Base-by-base conservation (phyloP, 1,139 yeast species). In the Suhomyces guaymorum region DNA sequence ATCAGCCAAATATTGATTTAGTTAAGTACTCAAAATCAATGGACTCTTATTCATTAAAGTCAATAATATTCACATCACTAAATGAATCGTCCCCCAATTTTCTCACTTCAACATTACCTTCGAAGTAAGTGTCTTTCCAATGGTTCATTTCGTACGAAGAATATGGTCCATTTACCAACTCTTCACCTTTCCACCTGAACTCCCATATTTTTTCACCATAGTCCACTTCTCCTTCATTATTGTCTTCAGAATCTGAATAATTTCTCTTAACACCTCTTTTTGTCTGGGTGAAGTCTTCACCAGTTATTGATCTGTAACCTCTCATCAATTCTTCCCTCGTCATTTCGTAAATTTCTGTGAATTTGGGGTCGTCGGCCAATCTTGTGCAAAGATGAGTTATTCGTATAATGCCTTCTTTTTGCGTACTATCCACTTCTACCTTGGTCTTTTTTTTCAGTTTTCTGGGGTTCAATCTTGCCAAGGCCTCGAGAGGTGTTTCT, bases 401-500 rank as follows among this genome's bases (percentile, higher is more conserved):
- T 3, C 42, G 30, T 7, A 61, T 55, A 2, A 78, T 69, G 2
- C 30, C 27, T 3, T 43, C 26, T 35, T 63, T 66, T 13, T 64
- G 32, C 7, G 38, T 39, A 7, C 22, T 36, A 9, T 29, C 30
- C 7, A 26, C 37, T 3, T 33, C 30, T 17, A 16, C 32, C 20
- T 34, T 27, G 9, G 18, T 23, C 31, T 45, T 54, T 32, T 42
- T 49, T 22, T 39, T 50, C 38, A 50, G 52, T 23, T 59, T 58
- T 1, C 55, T 52, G 6, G 63, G 55, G 24, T 61, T 63, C 27
- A 75, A 51, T 33, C 82, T 52, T 11, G 73, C 73, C 22, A 80
- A 56, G 0, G 83, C 78, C 47, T 83, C 90, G 53, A 80, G 44
- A 2, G 86, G 75, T 0, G 82, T 70, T 51, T 84, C 92, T 3